phyloP scores from a whole-genome alignment of 768 basidiomycete species.

The Amanita muscaria region DNA sequence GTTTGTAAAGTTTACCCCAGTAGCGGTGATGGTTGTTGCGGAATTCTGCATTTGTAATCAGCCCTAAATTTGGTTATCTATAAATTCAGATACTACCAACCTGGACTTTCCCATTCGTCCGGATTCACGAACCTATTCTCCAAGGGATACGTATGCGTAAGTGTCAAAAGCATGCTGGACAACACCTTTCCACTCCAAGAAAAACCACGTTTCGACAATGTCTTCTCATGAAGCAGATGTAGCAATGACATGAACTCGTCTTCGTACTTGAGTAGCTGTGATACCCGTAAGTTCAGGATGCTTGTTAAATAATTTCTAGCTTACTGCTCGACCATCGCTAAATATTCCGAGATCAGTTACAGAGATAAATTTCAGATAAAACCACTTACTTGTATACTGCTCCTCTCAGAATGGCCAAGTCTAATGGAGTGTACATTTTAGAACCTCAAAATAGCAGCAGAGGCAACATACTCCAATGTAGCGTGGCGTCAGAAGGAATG shows the following conservation, averaged over 20 bases:
- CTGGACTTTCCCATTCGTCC: conserved; percentile 64
- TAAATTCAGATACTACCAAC: conserved; percentile 29
- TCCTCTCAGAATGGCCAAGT: conserved; percentile 70
- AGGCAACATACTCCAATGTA: conserved; percentile 69
- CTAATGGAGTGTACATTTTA: conserved; percentile 25
- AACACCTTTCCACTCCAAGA: conserved; percentile 75
- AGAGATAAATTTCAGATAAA: not conserved
- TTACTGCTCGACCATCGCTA: conserved; percentile 55
- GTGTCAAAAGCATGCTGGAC: conserved; percentile 59
- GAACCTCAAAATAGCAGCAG: conserved; percentile 5
- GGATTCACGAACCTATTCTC: conserved; percentile 79
- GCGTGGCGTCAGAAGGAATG: conserved; percentile 71
- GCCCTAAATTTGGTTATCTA: not conserved
- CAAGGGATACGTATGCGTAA: conserved; percentile 73
- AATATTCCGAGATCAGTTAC: not conserved
- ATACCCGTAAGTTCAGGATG: conserved; percentile 4
- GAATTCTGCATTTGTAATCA: conserved; percentile 43
- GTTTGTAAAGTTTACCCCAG: conserved; percentile 75
- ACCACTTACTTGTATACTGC: conserved; percentile 67
- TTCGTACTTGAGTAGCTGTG: conserved; percentile 57
- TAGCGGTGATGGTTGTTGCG: conserved; percentile 55
- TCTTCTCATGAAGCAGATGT: conserved; percentile 56
- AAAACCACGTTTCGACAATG: conserved; percentile 74
- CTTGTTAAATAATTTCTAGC: conserved; percentile 12
- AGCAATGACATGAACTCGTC: conserved; percentile 54